Evolutionary conservation across 2,329 filamentous ascomycete genomes (phyloP).

Genomic region (Venturia nashicola): DNA sequence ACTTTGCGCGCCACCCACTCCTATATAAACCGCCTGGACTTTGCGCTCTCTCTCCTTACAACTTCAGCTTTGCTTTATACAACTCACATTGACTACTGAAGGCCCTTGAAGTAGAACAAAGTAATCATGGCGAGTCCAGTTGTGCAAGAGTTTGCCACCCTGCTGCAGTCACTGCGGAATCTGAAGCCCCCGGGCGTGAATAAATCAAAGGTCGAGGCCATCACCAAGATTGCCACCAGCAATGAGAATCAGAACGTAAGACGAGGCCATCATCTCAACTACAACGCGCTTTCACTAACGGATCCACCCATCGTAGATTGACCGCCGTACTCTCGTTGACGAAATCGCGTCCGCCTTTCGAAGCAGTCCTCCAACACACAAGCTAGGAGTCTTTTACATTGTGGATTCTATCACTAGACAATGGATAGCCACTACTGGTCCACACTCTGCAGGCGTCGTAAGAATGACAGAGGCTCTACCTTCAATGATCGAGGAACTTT

Average conservation of each 20-base stretch:
- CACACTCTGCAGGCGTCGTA: conserved; percentile 88
- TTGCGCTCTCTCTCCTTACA: not conserved
- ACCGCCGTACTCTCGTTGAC: not conserved
- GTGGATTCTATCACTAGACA: conserved; percentile 99
- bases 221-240: conserved; percentile 77
- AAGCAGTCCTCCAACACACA: conserved; percentile 87
- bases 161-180: conserved; percentile 80
- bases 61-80: conserved; percentile 3
- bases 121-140: conserved; percentile 21
- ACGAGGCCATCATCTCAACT: not conserved
- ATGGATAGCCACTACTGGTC: conserved; percentile 91
- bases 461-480: conserved; percentile 93
- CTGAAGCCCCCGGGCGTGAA: conserved; percentile 92
- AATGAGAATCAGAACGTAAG: conserved; percentile 3
- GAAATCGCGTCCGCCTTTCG: conserved; percentile 65
- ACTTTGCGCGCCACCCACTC: not conserved
- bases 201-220: conserved; percentile 75
- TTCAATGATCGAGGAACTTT: conserved; percentile 88
- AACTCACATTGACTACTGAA: conserved; percentile 6
- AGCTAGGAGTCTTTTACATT: conserved; percentile 97
- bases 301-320: not conserved
- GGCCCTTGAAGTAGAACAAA: not conserved
- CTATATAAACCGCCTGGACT: not conserved
- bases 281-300: not conserved
- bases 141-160: conserved; percentile 81